Evolutionary conservation across 257 asterid genomes (phyloP), one percentile per base, ranked within the genome.

Genomic region (Solanum chilense): DNA sequence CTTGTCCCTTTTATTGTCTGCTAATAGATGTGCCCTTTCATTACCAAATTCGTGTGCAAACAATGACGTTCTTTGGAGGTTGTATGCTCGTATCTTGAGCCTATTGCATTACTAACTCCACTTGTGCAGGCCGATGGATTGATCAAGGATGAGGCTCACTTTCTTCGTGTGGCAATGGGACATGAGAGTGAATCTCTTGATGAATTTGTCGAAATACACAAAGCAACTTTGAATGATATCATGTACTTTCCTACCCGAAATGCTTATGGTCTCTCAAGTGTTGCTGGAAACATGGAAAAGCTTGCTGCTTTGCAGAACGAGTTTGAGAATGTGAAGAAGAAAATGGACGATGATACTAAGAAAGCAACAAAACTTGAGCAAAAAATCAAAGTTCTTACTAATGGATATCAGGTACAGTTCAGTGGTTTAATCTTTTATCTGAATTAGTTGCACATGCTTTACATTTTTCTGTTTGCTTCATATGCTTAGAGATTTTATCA

Each of bases 321-420:
- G 88, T 97, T 94, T 86, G 99, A 96, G 88, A 93, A 89, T 68
- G 97, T 94, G 86, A 97, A 93, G 96, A 92, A 89, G 89, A 95
- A 91, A 90, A 93, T 97, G 98, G 98, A 96, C 7, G 98, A 96
- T 39, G 98, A 95, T 89, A 90, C 98, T 44, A 96, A 94, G 91
- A 97, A 95, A 87, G 99, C 98, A 39, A 97, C 93, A 77, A 90
- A 92, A 45, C 94, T 90, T 33, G 99, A 97, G 93, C 96, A 94
- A 88, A 97, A 93, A 93, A 93, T 97, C 52, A 97, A 96, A 89
- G 92, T 96, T 88, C 95, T 97, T 69, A 97, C 99, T 3, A 94
- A 92, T 82, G 99, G 99, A 90, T 97, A 97, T 89, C 98, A 95
- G 92, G 99, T 95, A 91, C 85, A 87, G 52, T 82, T 85, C 35